Evolutionary conservation across 306 rosid species (phyloP), one percentile per base, ranked within the genome.

Genomic region (Quercus wislizeni): DNA sequence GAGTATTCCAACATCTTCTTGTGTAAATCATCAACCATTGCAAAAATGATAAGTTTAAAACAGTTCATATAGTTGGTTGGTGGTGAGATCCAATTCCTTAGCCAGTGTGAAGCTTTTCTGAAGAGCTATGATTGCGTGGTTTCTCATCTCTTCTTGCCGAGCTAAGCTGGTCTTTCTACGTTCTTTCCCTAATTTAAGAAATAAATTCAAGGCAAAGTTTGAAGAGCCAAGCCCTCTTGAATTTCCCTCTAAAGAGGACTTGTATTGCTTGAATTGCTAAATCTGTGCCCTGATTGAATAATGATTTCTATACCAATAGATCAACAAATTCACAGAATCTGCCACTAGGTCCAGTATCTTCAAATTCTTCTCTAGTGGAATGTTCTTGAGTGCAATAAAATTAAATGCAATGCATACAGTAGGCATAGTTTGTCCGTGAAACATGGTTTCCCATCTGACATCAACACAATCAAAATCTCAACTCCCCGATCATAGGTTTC

Each of bases 1-100:
- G 90, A 93, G 77, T 93, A 95, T 75, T 95, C 99, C 85, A 95
- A 64, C 93, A 91, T 89, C 83, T 95, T 94, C 76, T 95, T 92
- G 62, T 93, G 98, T 69, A 95, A 85, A 80, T 93, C 97, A 75
- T 93, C 99, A 12, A 93, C 90, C 99, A 91, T 95, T 3, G 93
- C 90, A 41, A 95, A 93, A 27, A 95, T 72, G 79, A 93, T 88
- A 1, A 85, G 93, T 85, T 89, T 91, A 81, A 91, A 89, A 65
- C 87, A 91, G 83, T 69, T 91, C 0, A 89, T 85, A 41, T 90
- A 90, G 74, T 87, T 88, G 77, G 84, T 46, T 31, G 99, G 83
- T 4, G 81, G 68, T 38, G 76, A 84, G 85, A 35, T 87, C 87
- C 31, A 91, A 73, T 21, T 91, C 94, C 61, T 91, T 96, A 30